Evolutionary conservation across 768 basidiomycete species (phyloP).

Genomic region (Cantharellus anzutake): DNA sequence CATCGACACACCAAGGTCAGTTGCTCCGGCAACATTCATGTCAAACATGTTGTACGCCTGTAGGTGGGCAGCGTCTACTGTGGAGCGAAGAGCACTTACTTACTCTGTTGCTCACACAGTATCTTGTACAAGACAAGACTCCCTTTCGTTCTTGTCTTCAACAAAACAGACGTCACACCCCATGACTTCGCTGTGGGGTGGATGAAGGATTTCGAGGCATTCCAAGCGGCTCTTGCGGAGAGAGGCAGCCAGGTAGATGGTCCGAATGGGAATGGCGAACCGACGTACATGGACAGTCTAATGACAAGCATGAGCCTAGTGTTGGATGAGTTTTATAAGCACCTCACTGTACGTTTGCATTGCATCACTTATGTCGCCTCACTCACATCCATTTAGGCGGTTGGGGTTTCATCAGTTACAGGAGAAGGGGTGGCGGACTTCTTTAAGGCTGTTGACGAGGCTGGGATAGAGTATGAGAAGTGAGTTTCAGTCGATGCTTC

Average conservation of each 20-base stretch:
- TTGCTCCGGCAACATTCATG: conserved; percentile 96
- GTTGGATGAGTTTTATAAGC: conserved; percentile 94
- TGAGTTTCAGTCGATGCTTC: conserved; percentile 20
- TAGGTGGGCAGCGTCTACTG: conserved; percentile 35
- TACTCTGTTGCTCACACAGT: conserved; percentile 20
- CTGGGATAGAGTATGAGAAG: conserved; percentile 77
- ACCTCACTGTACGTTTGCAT: conserved; percentile 48
- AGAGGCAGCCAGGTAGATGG: conserved; percentile 29
- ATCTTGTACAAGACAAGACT: conserved; percentile 97
- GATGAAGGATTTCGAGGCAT: conserved; percentile 96
- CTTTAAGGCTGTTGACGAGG: conserved; percentile 78
- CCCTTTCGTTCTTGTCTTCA: conserved; percentile 95
- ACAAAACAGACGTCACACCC: conserved; percentile 86
- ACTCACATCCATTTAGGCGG: conserved; percentile 34
- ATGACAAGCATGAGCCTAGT: conserved; percentile 99
- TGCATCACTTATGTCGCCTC: background rate
- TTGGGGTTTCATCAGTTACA: conserved; percentile 90
- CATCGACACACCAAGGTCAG: conserved; percentile 90
- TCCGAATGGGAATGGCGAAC: conserved; percentile 66
- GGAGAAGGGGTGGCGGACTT: conserved; percentile 89
- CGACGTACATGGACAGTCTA: conserved; percentile 93
- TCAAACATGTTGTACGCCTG: conserved; percentile 99
- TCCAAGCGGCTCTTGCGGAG: conserved; percentile 69
- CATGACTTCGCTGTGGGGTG: conserved; percentile 89
- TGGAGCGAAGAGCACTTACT: conserved; percentile 1